Conservation (phyloP, 345 rosid genomes). For the sweet orange (Citrus sinensis) region DNA sequence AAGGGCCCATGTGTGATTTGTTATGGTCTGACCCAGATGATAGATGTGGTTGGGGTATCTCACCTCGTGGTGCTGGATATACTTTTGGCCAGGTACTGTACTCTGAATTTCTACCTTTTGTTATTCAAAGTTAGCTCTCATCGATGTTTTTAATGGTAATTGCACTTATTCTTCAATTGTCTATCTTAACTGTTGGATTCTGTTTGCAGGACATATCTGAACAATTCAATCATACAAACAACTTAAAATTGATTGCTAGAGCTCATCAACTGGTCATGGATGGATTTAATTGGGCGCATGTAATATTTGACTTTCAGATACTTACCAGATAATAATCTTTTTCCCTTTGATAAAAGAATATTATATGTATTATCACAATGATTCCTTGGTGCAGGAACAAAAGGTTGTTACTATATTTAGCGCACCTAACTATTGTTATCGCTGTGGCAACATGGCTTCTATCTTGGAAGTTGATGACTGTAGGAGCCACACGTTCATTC, state of each 20-base stretch:
- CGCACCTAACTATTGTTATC: constrained; percentile 97
- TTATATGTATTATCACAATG: constrained; percentile 5
- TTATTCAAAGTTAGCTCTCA: not conserved
- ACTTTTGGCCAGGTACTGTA: constrained; percentile 89
- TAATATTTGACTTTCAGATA: constrained; percentile 23
- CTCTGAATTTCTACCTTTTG: not conserved
- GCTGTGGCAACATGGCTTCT: constrained; percentile 99
- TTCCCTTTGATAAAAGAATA: constrained; percentile 1
- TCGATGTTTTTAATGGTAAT: not conserved
- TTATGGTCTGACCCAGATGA: constrained; percentile 99
- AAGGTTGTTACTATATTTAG: constrained; percentile 97
- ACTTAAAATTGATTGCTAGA: constrained; percentile 86
- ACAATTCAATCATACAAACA: constrained; percentile 91
- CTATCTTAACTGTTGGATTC: constrained; percentile 9
- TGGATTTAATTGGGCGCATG: constrained; percentile 98
- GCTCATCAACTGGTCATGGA: constrained; percentile 99
- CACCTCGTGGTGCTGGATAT: constrained; percentile 98
- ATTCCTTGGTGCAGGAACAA: constrained; percentile 70
- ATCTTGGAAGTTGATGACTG: constrained; percentile 96
- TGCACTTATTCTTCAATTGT: not conserved
- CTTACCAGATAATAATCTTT: not conserved
- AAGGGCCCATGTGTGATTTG: constrained; percentile 99
- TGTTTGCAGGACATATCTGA: constrained; percentile 80
- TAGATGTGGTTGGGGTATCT: constrained; percentile 98
- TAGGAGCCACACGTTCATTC: constrained; percentile 85